Conservation (phyloP, 768 basidiomycete species). For the Hydnomerulius pinastri region DNA sequence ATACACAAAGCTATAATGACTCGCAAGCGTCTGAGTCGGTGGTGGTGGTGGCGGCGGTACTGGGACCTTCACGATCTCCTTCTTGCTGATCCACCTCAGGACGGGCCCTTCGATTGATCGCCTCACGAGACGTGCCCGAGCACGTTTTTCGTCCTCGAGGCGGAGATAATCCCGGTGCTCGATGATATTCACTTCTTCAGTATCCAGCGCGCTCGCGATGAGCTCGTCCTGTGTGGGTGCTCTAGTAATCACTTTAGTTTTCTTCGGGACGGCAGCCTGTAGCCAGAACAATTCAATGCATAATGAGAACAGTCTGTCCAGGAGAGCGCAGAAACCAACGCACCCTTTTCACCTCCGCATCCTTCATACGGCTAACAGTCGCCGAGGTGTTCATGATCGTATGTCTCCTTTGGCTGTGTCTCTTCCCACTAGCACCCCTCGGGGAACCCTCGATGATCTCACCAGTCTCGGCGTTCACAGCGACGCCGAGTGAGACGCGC, state of each 20-base stretch:
- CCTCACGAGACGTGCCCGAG: conserved; percentile 60
- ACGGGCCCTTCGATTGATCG: conserved; percentile 65
- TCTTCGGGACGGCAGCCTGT: conserved; percentile 64
- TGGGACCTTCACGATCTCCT: conserved; percentile 55
- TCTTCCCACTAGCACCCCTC: conserved; percentile 25
- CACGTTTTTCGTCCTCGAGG: conserved; percentile 81
- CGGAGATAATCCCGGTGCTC: conserved; percentile 80
- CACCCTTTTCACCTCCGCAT: conserved; percentile 64
- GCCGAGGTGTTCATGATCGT: conserved; percentile 74
- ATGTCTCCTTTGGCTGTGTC: conserved; percentile 66
- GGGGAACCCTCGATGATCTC: conserved; percentile 45
- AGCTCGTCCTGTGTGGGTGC: conserved; percentile 79
- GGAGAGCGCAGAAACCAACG: conserved; percentile 11
- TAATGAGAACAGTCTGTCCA: background rate
- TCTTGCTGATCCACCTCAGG: conserved; percentile 68
- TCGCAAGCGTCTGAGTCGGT: conserved; percentile 27
- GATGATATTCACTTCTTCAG: conserved; percentile 80
- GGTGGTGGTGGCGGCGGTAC: conserved; percentile 24
- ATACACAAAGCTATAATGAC: conserved; percentile 24
- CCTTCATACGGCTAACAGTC: conserved; percentile 63
- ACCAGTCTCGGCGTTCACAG: conserved; percentile 61
- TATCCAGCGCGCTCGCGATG: conserved; percentile 80
- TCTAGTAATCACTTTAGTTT: conserved; percentile 52
- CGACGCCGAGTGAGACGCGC: conserved; percentile 56
- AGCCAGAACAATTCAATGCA: background rate